Base-by-base conservation (phyloP, 139 green algal species). In the Chlamydomonas eustigma region DNA sequence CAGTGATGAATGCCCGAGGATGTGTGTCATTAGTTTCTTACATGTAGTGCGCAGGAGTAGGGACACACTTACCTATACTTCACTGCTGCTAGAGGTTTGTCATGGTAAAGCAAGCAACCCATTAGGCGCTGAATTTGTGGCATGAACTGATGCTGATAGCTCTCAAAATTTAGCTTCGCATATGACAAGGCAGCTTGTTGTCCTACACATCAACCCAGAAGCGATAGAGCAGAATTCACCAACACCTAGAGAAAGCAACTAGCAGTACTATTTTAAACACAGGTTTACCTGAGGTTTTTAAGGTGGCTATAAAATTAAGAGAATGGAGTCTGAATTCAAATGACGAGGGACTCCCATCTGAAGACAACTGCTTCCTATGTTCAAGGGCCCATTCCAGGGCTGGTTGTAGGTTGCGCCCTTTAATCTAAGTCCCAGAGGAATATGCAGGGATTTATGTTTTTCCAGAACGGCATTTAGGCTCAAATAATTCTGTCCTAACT, bases 111-210 rank as follows among this genome's bases (percentile, higher is more conserved):
- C 65, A 98, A 76, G 82, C 83, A 91, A 35, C 91, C 95, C 91
- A 98, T 98, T 50, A 98, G 86, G 5, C 83, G 85, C 82, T 93
- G 86, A 30, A 98, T 94, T 6, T 92, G 82, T 1, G 52, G 24
- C 77, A 96, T 81, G 80, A 36, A 24, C 37, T 34, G 4, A 78
- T 74, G 75, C 39, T 76, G 36, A 28, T 91, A 91, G 2, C 63
- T 69, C 0, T 5, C 35, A 69, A 98, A 93, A 82, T 97, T 81
- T 28, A 58, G 22, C 36, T 88, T 85, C 0, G 89, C 92, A 68
- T 96, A 98, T 28, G 39, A 31, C 64, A 98, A 80, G 1, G 94
- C 94, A 0, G 78, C 83, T n/a, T 69, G 51, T 6, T 75, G 66
- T 58, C 82, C 82, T 84, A 74, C 30, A n/a, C n/a, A n/a, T n/a